A percentile compares a stretch with the other conserved stretches of the same genome.
phyloP scores from a whole-genome alignment of 495 filamentous ascomycete species.

The Podospora australis region DNA sequence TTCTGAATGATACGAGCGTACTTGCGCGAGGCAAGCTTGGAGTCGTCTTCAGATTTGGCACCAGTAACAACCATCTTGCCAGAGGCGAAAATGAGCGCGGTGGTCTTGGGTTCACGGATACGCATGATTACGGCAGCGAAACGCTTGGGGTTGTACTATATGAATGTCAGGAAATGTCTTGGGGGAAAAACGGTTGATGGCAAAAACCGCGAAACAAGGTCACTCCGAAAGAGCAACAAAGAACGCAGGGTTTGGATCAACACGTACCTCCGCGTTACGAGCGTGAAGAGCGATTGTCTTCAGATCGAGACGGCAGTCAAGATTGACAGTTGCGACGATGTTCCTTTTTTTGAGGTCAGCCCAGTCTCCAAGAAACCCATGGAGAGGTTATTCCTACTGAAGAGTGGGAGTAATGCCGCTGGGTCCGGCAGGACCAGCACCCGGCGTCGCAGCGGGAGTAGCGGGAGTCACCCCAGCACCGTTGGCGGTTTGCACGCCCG shows the following conservation, averaged over 20 bases:
- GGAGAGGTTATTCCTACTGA: conserved; percentile 75
- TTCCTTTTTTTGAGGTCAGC: conserved; percentile 76
- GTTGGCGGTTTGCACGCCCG: conserved; percentile 48
- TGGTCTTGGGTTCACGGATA: conserved; percentile 98
- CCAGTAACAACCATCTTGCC: conserved; percentile 99
- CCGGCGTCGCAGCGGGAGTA: conserved; percentile 91
- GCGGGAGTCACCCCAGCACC: conserved; percentile 89
- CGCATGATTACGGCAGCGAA: conserved; percentile 99
- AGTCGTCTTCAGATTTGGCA: conserved; percentile 97
- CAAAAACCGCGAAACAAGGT: conserved; percentile 27
- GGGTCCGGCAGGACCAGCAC: conserved; percentile 66
- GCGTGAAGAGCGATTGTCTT: conserved; percentile 99
- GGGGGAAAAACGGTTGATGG: conserved; percentile 29
- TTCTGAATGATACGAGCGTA: conserved; percentile 99
- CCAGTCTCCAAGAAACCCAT: conserved; percentile 30
- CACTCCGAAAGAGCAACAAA: conserved; percentile 11
- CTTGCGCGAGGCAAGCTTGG: conserved; percentile 92
- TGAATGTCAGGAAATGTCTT: conserved; percentile 32
- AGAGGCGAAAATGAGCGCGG: conserved; percentile 92
- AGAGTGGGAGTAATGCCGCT: conserved; percentile 89
- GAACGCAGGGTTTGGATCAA: conserved; percentile 13
- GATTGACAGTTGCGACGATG: conserved; percentile 98
- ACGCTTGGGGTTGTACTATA: conserved; percentile 60
- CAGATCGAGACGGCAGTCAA: conserved; percentile 94
- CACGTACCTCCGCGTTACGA: conserved; percentile 75